Evolutionary conservation across 768 basidiomycete species (phyloP), one percentile per base, ranked within the genome.

Genomic region (Cubamyces lactineus): DNA sequence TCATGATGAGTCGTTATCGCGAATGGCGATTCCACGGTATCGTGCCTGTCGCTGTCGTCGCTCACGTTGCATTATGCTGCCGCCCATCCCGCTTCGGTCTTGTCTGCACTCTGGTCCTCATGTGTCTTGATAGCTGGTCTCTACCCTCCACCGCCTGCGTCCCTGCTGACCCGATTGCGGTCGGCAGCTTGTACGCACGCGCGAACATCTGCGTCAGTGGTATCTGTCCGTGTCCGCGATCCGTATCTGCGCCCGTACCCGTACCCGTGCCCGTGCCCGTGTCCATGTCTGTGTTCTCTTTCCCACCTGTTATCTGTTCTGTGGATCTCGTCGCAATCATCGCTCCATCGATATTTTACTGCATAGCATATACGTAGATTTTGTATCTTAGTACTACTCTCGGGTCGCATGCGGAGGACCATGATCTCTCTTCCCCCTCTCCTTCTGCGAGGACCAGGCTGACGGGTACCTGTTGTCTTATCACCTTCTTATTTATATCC

Each of bases 11-110:
- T 34, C 34, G 34, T 34, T 34, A 34, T 64, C 63, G 43, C 57
- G 55, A 53, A 75, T 58, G 78, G 79, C 66, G 81, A 78, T 72
- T 23, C 24, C 16, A 21, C 42, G 26, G 38, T 16, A 21, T 8
- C 23, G 48, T 47, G 53, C 38, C 40, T 48, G 13, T 48, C 40
- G 48, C 34, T 41, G 21, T 26, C 21, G 24, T 39, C n/a, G 40
- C 24, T 38, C 26, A n/a, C n/a, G 23, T 19, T 16, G 21, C 57
- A 28, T 49, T 52, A 41, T n/a, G 38, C 55, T 23, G 28, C 12
- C 39, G n/a, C 56, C 24, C 23, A 9, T 24, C 19, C 47, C 17
- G 13, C 24, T 49, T 26, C 26, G 19, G 42, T 43, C 19, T 43
- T 43, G 42, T 34, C 34, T 34, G 34, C 34, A 34, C 34, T 34